A percentile compares a stretch with the other conserved stretches of the same genome.
Evolutionary conservation across 257 asterid genomes (phyloP).

Genomic region (Leonotis leonurus): DNA sequence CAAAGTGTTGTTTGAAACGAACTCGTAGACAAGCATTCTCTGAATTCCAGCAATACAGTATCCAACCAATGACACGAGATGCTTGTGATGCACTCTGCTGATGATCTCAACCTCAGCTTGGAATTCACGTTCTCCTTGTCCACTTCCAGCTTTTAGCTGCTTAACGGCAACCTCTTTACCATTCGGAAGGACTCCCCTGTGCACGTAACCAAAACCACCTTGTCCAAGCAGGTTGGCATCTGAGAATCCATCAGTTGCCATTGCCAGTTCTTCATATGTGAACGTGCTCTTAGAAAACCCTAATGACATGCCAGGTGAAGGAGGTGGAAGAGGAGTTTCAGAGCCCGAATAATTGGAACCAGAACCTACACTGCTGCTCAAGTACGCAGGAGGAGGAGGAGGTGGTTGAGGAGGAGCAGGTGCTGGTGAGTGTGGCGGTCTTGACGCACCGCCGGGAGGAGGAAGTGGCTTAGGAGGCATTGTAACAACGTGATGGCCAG

Average conservation of each 20-base stretch:
- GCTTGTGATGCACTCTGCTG: slow-evolving; percentile 92
- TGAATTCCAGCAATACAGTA: slow-evolving; percentile 67
- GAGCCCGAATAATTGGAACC: slow-evolving; percentile 67
- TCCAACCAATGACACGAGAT: slow-evolving; percentile 94
- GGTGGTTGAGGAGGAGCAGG: slow-evolving; percentile 35
- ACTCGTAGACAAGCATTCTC: slow-evolving; percentile 84
- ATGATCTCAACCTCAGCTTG: slow-evolving; percentile 96
- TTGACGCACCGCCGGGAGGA: slow-evolving; percentile 44
- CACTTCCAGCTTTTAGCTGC: slow-evolving; percentile 87
- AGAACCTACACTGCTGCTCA: slow-evolving; percentile 71
- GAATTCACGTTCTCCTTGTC: slow-evolving; percentile 91
- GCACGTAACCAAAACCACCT: slow-evolving; percentile 97
- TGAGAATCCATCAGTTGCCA: slow-evolving; percentile 92
- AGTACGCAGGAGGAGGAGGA: slow-evolving; percentile 42
- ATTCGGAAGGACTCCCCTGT: slow-evolving; percentile 71
- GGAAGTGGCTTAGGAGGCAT: slow-evolving; percentile 49
- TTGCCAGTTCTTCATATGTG: slow-evolving; percentile 68
- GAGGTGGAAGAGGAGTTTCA: slow-evolving; percentile 47
- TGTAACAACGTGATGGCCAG: slow-evolving; percentile 34
- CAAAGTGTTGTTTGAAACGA: slow-evolving; percentile 70
- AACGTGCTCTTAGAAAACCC: slow-evolving; percentile 68
- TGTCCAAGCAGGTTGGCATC: slow-evolving; percentile 88
- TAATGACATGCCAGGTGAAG: slow-evolving; percentile 53
- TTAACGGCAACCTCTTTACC: slow-evolving; percentile 89
- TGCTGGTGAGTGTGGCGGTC: slow-evolving; percentile 52